These are phyloP conservation scores for Penicillium palitans DNA, from an alignment of 2,329 filamentous ascomycete species.

Conservation along the genomic window DNA sequence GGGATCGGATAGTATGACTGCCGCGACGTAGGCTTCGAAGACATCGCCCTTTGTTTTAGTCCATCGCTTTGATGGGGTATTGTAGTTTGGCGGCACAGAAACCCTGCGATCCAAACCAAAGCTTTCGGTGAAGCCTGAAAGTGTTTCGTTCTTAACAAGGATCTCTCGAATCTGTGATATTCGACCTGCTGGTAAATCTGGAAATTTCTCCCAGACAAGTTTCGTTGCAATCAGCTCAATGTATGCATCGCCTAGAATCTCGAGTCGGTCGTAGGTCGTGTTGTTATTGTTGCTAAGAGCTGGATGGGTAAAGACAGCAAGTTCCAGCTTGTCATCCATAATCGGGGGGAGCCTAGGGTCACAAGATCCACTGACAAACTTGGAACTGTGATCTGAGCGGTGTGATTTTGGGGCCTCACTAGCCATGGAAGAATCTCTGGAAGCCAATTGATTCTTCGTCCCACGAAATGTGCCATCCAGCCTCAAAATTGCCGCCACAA, in stretches of 20 bases:
- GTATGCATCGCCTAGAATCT: conserved; percentile 87
- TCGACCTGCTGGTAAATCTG: conserved; percentile 63
- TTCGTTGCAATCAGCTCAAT: conserved; percentile 74
- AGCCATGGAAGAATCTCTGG: neutral
- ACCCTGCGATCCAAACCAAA: conserved; percentile 71
- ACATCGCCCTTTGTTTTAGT: conserved; percentile 80
- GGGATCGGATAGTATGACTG: conserved; percentile 68
- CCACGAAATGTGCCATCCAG: conserved; percentile 24
- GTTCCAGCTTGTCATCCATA: conserved; percentile 59
- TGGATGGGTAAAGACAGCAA: conserved; percentile 67
- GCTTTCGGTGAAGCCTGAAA: conserved; percentile 66
- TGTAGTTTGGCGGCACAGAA: conserved; percentile 54
- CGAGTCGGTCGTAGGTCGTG: conserved; percentile 73
- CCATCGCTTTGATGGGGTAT: conserved; percentile 53
- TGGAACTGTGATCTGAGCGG: neutral
- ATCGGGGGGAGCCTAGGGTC: conserved; percentile 57
- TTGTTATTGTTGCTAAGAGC: conserved; percentile 42
- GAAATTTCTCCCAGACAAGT: conserved; percentile 73
- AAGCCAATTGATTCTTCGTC: neutral
- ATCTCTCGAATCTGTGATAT: conserved; percentile 75
- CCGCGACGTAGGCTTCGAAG: conserved; percentile 88
- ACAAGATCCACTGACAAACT: neutral
- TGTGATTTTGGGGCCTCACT: neutral
- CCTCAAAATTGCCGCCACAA: conserved; percentile 21
- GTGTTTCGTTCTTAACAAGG: conserved; percentile 76